phyloP scores from a whole-genome alignment of 805 yeast species.

The Limtongia smithiae region DNA sequence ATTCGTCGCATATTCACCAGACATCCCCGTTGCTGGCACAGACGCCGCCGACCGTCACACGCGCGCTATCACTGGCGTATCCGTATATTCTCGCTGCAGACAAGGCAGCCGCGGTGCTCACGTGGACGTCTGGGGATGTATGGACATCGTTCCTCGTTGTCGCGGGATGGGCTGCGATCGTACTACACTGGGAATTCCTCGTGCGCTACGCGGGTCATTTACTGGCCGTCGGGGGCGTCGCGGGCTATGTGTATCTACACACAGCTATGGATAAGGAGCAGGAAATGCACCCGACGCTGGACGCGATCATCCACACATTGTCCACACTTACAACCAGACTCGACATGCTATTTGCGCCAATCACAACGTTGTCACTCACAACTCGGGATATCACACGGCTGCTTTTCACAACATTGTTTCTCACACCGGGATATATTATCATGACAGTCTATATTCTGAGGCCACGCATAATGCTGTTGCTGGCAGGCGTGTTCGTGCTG shows the following conservation, averaged over 20 bases:
- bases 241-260: slow-evolving; percentile 33
- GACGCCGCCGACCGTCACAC: slow-evolving; percentile 88
- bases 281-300: slow-evolving; percentile 71
- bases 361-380: slow-evolving; percentile 61
- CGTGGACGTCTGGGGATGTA: slow-evolving; percentile 87
- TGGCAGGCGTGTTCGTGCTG: slow-evolving; percentile 56
- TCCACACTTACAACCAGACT: slow-evolving; percentile 71
- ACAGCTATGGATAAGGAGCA: slow-evolving; percentile 43
- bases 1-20: slow-evolving; percentile 41
- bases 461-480: slow-evolving; percentile 63
- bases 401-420: slow-evolving; percentile 74
- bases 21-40: slow-evolving; percentile 80
- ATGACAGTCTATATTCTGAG: slow-evolving; percentile 63
- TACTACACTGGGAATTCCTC: slow-evolving; percentile 74
- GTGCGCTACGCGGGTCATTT: slow-evolving; percentile 71
- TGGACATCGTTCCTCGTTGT: slow-evolving; percentile 69
- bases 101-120: slow-evolving; percentile 62
- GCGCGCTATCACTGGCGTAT: slow-evolving; percentile 74
- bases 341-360: slow-evolving; percentile 75
- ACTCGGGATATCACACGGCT: slow-evolving; percentile 75
- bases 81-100: slow-evolving; percentile 79
- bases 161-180: slow-evolving; percentile 51
- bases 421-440: slow-evolving; percentile 80
- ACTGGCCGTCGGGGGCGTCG: slow-evolving; percentile 47
- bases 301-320: slow-evolving; percentile 75